Percentiles rank a stretch among this genome's conserved stretches.
Evolutionary conservation across 2,329 filamentous ascomycete species (phyloP).

Genomic region (Endoconidiophora laricicola): DNA sequence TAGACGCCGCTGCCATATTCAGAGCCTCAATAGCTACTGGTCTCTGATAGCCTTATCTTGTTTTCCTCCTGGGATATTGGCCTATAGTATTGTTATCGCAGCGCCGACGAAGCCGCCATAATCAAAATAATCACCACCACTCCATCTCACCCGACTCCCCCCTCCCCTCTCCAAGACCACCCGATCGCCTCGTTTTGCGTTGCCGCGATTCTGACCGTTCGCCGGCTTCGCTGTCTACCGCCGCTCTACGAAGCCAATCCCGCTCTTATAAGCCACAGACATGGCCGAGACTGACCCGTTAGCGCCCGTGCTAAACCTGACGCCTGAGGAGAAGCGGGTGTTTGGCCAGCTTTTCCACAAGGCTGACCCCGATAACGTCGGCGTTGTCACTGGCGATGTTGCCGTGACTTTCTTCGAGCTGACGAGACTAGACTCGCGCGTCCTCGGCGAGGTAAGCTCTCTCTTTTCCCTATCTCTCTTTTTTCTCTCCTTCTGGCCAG

Average conservation of each 20-base stretch:
- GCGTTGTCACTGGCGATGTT: conserved; percentile 87
- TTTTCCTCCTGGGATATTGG: no score
- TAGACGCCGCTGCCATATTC: no score
- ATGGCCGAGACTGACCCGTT: conserved; percentile 13
- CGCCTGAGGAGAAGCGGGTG: conserved; percentile 77
- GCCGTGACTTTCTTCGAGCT: conserved; percentile 98
- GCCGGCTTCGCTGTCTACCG: no score
- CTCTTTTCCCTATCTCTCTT: neutral
- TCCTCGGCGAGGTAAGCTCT: conserved; percentile 64
- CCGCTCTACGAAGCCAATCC: no score
- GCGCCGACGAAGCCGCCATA: no score
- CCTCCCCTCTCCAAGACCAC: neutral
- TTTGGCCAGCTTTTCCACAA: conserved; percentile 88
- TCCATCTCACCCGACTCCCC: neutral
- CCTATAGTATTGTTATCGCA: no score
- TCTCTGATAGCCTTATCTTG: no score
- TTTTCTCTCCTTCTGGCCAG: no score
- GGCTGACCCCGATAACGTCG: conserved; percentile 79
- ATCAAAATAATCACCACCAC: no score
- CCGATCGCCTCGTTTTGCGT: neutral
- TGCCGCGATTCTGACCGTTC: neutral
- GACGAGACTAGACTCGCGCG: conserved; percentile 69
- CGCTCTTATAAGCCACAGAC: neutral
- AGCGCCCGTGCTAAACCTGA: conserved; percentile 63
- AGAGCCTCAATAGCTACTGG: no score